phyloP scores from a whole-genome alignment of 1,284 basidiomycete genomes.

The Volvariella surrecta region DNA sequence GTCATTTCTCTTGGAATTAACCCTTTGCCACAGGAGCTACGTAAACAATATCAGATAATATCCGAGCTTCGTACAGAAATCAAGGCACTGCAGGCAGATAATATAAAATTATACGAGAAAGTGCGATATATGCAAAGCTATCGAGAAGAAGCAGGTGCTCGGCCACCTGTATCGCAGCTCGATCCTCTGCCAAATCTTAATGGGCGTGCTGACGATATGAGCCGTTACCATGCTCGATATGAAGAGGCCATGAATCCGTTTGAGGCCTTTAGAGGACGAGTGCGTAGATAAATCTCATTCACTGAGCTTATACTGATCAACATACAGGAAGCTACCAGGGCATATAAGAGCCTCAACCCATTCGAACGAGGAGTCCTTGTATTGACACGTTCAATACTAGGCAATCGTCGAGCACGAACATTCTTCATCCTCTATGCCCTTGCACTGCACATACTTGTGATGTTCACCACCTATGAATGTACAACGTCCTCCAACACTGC shows the following conservation, averaged over 20 bases:
- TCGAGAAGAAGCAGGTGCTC: constrained; percentile 54
- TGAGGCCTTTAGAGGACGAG: constrained; percentile 90
- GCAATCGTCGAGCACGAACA: constrained; percentile 78
- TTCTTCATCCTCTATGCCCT: constrained; percentile 81
- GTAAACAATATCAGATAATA: constrained; percentile 89
- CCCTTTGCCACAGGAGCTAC: constrained; percentile 59
- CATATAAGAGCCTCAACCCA: constrained; percentile 87
- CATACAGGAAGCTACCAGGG: constrained; percentile 82
- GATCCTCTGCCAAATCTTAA: constrained; percentile 53
- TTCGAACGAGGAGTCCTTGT: constrained; percentile 84
- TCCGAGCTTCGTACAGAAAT: constrained; percentile 85
- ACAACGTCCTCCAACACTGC: constrained; percentile 40
- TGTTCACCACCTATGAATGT: constrained; percentile 74
- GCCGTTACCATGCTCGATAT: constrained; percentile 85
- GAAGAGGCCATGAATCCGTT: constrained; percentile 98
- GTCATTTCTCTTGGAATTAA: constrained; percentile 1
- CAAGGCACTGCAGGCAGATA: constrained; percentile 84
- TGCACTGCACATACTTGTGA: constrained; percentile 68
- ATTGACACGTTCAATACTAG: constrained; percentile 80
- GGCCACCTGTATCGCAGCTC: constrained; percentile 49
- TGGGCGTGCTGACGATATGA: constrained; percentile 61
- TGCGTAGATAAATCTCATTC: constrained; percentile 32
- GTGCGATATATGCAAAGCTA: constrained; percentile 96
- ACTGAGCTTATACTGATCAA: constrained; percentile 5
- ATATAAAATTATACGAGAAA: constrained; percentile 94